A percentile compares a stretch with the other conserved stretches of the same genome.
These are phyloP conservation scores for Tilletia walkeri DNA, from an alignment of 1,284 basidiomycete species.

Conservation along the genomic window DNA sequence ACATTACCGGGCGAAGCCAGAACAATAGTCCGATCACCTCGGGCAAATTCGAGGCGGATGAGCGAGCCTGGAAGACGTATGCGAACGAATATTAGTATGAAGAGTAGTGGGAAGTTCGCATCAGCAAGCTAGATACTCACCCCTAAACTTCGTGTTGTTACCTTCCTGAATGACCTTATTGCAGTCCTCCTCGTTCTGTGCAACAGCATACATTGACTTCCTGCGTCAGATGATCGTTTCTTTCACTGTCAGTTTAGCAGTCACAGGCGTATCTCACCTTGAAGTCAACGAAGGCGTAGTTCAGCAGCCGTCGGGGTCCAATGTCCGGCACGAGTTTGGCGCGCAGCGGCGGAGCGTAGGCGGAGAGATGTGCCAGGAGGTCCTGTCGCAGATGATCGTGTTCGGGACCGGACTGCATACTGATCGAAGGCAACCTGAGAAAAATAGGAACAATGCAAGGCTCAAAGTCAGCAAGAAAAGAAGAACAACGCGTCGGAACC, in stretches of 20 bases:
- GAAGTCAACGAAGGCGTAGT: slow-evolving; percentile 11
- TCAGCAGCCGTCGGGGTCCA: neutral
- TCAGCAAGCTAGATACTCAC: neutral
- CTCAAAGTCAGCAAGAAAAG: neutral
- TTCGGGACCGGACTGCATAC: neutral
- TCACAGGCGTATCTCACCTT: neutral
- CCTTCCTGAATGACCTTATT: slow-evolving; percentile 13
- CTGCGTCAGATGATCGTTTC: neutral
- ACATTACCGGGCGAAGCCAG: slow-evolving; percentile 9
- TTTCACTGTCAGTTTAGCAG: neutral
- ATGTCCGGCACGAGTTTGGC: slow-evolving; percentile 3
- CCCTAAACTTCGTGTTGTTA: neutral
- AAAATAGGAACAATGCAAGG: neutral
- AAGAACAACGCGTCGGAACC: neutral
- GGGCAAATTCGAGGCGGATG: slow-evolving; percentile 12
- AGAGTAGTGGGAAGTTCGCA: neutral
- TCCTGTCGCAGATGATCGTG: neutral
- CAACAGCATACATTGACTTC: neutral
- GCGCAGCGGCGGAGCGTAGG: neutral
- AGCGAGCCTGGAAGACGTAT: neutral
- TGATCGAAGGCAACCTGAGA: neutral
- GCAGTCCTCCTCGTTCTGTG: slow-evolving; percentile 14
- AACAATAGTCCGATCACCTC: slow-evolving; percentile 12
- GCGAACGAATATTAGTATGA: neutral
- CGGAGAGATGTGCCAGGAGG: neutral